Conservation (phyloP, 1,139 yeast species). For the Candida sanyaensis region DNA sequence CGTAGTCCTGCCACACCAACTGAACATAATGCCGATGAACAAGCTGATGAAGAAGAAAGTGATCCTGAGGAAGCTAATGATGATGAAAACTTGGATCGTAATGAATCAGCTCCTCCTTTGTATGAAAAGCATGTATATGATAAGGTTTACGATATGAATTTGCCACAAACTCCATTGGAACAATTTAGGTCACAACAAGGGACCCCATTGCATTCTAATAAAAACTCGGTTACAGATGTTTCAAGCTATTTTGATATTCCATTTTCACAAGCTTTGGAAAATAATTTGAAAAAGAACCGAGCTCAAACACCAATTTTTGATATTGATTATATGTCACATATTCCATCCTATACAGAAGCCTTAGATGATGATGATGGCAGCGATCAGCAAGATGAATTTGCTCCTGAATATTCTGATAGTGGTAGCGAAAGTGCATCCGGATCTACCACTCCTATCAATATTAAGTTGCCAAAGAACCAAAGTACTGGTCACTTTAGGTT, state of each 20-base stretch:
- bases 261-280: constrained; percentile 11
- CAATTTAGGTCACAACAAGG: constrained; percentile 31
- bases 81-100: constrained; percentile 25
- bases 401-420: constrained; percentile 21
- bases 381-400: constrained; percentile 18
- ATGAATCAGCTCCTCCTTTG: constrained; percentile 43
- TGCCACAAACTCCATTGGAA: constrained; percentile 41
- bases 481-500: constrained; percentile 9
- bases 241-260: constrained; percentile 33
- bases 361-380: constrained; percentile 23
- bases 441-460: constrained; percentile 8
- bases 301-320: constrained; percentile 8
- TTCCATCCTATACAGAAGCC: constrained; percentile 27
- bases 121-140: constrained; percentile 42
- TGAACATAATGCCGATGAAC: constrained; percentile 16
- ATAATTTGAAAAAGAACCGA: constrained; percentile 6
- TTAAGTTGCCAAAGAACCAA: constrained; percentile 3
- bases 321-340: constrained; percentile 18
- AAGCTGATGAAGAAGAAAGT: constrained; percentile 13
- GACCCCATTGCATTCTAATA: constrained; percentile 20
- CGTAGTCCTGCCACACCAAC: constrained; percentile 16
- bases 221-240: constrained; percentile 20
- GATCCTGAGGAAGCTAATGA: constrained; percentile 14
- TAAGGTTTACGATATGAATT: constrained; percentile 35
- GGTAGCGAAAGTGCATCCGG: constrained; percentile 9